Evolutionary conservation across 2,329 filamentous ascomycete genomes (phyloP).

Genomic region (Shiraia bambusicola): DNA sequence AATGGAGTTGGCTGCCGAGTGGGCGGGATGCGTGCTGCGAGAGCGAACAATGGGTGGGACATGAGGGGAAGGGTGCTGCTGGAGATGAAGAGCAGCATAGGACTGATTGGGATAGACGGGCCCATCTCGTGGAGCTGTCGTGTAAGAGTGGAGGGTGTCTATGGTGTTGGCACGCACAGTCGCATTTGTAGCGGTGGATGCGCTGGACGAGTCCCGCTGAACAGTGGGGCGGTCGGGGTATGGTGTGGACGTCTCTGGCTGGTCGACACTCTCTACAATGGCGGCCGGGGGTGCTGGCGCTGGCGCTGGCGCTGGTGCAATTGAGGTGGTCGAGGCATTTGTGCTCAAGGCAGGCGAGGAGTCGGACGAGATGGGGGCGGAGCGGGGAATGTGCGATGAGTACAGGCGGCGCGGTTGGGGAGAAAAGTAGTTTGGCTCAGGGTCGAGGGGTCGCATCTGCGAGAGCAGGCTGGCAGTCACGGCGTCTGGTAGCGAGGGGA

Average conservation of each 20-base stretch:
- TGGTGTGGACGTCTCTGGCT: constrained; percentile 8
- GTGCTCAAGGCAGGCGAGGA: constrained; percentile 36
- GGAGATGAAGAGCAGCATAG: constrained; percentile 51
- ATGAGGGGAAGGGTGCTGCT: constrained; percentile 45
- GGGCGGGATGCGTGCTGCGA: constrained; percentile 46
- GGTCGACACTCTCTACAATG: constrained; percentile 9
- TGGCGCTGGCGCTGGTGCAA: constrained; percentile 3
- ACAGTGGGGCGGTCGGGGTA: constrained; percentile 40
- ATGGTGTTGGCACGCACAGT: constrained; percentile 43
- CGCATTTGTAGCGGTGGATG: constrained; percentile 46
- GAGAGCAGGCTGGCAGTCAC: constrained; percentile 22
- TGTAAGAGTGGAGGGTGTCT: constrained; percentile 23
- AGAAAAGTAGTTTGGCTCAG: constrained; percentile 42
- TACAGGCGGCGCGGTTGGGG: constrained; percentile 42
- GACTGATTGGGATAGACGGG: constrained; percentile 53
- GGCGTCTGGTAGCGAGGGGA: constrained; percentile 36
- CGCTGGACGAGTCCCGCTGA: constrained; percentile 45
- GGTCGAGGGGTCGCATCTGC: constrained; percentile 23
- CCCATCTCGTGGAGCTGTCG: constrained; percentile 30
- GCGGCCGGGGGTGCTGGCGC: constrained; percentile 1
- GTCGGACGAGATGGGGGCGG: constrained; percentile 31
- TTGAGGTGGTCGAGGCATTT: constrained; percentile 29
- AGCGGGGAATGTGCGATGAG: constrained; percentile 32
- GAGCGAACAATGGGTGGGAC: constrained; percentile 44
- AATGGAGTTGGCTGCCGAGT: constrained; percentile 42